Evolutionary conservation across 148 eudicot genomes (phyloP).

Genomic region (Polygonum aviculare): DNA sequence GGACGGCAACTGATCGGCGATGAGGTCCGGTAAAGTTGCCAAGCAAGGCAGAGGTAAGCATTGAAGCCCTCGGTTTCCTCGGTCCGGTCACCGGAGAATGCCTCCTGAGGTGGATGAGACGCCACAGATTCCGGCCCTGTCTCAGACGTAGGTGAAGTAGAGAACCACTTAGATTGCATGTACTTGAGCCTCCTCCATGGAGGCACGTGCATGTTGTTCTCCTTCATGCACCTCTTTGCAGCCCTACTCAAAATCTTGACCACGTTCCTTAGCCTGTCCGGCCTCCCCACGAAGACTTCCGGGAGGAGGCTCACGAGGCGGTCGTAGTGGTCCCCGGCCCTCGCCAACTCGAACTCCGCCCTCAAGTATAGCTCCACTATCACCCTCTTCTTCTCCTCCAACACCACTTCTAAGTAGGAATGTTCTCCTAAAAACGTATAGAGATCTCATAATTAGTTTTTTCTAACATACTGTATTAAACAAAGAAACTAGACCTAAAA

Average conservation of each 20-base stretch:
- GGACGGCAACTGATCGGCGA: neutral
- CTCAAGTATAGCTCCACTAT: conserved; percentile 23
- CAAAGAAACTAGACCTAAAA: too few relatives aligned
- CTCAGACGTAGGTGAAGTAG: neutral
- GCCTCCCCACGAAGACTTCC: conserved; percentile 21
- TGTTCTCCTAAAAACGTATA: conserved; percentile 2
- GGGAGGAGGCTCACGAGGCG: conserved; percentile 20
- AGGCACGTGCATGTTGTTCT: conserved; percentile 25
- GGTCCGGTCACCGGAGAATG: neutral
- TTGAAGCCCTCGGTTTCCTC: neutral
- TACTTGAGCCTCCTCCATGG: conserved; percentile 36
- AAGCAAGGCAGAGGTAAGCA: conserved; percentile 7
- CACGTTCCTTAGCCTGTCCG: conserved; percentile 16
- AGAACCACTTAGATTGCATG: conserved; percentile 3
- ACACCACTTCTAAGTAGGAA: neutral
- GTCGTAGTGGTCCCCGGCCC: conserved; percentile 25
- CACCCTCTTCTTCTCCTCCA: conserved; percentile 4
- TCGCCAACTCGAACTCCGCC: conserved; percentile 32
- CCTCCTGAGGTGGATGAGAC: neutral
- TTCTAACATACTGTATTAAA: too few relatives aligned
- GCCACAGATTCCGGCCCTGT: neutral
- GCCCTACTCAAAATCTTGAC: conserved; percentile 25
- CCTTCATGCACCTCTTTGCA: conserved; percentile 28
- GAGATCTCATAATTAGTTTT: neutral
- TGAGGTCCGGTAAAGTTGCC: neutral